A percentile compares a stretch with the other conserved stretches of the same genome.
Evolutionary conservation across 225 moss, liverwort and hornwort genomes (phyloP).

Genomic region (Climacium dendroides): DNA sequence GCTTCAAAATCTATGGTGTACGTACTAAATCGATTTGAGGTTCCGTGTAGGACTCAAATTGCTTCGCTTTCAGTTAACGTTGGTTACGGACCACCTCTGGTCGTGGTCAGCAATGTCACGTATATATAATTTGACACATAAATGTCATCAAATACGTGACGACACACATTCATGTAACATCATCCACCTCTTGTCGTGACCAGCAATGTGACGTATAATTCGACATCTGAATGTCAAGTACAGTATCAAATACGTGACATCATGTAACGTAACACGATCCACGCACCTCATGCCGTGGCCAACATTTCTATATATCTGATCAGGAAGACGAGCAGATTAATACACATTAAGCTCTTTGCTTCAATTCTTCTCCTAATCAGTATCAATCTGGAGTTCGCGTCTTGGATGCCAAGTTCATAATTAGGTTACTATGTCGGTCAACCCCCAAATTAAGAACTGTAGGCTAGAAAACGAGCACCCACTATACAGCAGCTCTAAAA

Average conservation of each 20-base stretch:
- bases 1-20: neutral
- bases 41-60: neutral
- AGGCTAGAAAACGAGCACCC: neutral
- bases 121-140: neutral
- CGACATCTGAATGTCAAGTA: no score
- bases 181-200: neutral
- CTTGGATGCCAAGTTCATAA: neutral
- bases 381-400: neutral
- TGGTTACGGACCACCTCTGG: neutral
- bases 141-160: neutral
- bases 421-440: neutral
- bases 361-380: no score
- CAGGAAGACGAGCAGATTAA: neutral
- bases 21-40: neutral
- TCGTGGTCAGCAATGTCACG: neutral
- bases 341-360: neutral
- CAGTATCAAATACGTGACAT: no score
- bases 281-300: neutral
- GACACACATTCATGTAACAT: neutral
- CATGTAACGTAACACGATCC: no score
- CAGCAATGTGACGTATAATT: neutral
- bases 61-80: neutral
- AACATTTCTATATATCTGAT: neutral
- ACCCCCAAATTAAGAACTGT: neutral
- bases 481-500: neutral